Evolutionary conservation across 2,329 filamentous ascomycete genomes (phyloP).

Genomic region (Microdochium paspali): DNA sequence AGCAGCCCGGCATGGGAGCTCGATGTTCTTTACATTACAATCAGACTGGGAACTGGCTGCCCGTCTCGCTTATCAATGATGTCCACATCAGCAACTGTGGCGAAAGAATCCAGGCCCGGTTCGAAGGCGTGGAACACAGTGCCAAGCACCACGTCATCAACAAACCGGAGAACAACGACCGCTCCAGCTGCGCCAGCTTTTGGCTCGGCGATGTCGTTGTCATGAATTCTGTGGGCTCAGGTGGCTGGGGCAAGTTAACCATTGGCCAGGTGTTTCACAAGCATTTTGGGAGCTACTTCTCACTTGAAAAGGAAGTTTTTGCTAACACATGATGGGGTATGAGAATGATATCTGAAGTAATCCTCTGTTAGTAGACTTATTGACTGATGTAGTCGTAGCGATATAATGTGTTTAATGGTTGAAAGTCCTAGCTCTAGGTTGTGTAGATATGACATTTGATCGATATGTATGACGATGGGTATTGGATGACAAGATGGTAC

Average conservation of each 20-base stretch:
- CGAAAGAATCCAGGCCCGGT: conserved; percentile 11
- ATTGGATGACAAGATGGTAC: too few species aligned
- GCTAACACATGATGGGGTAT: too few species aligned
- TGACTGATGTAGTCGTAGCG: neutral
- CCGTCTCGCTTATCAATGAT: conserved; percentile 9
- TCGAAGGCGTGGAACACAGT: conserved; percentile 8
- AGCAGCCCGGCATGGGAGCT: conserved; percentile 13
- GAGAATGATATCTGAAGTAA: too few species aligned
- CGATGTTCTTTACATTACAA: conserved; percentile 11
- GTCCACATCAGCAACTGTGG: conserved; percentile 13
- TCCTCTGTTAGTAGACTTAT: neutral
- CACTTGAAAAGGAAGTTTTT: neutral
- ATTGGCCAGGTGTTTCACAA: conserved; percentile 12
- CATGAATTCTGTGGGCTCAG: conserved; percentile 12
- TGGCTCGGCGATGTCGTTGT: conserved; percentile 16
- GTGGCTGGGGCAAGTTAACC: conserved; percentile 9
- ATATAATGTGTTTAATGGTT: too few species aligned
- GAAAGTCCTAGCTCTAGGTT: too few species aligned
- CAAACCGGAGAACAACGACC: conserved; percentile 1
- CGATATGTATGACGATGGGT: too few species aligned
- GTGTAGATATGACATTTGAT: too few species aligned
- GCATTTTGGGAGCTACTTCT: conserved; percentile 9
- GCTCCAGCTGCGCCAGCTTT: conserved; percentile 8
- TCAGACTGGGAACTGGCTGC: conserved; percentile 7
- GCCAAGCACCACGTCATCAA: conserved; percentile 7